Base-by-base conservation (phyloP, 176 grass and related monocot genomes). In the Musa schizocarpa region DNA sequence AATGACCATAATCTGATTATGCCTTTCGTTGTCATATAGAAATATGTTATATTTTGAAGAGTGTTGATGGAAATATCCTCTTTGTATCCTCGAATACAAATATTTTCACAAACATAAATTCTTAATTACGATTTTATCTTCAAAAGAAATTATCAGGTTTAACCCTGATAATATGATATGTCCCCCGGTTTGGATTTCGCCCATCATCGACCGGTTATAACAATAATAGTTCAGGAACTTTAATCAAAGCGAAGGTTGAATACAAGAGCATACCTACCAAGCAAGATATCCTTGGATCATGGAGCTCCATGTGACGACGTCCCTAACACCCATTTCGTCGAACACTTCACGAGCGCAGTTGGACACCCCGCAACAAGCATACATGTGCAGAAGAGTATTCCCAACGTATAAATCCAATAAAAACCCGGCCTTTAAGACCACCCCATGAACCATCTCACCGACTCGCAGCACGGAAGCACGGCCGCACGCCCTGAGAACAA, bases 401-500 rank as follows among this genome's bases (percentile, higher is more conserved):
- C 69, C 67, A 21, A 73, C 78, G 12, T 80, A 80, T 20, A 25
- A 80, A 64, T 80, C 78, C 29, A 19, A 29, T 1, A 72, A 80
- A 52, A 80, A 53, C 0, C 78, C 78, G 8, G 13, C 48, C 69
- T 80, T 80, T 12, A 73, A 16, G 24, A 73, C 58, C 69, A 73
- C 51, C 2, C 34, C 78, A 34, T 80, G 78, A 14, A 80, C 49
- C 48, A 25, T 53, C 57, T 70, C 68, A 19, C 78, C 78, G 2
- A 23, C 69, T 59, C 49, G 54, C 34, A 13, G 55, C 69, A 65
- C 1, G n/a, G 57, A 73, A 53, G 69, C 34, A 22, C 78, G 78
- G 55, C 56, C 69, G 49, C 78, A 80, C 69, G 78, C 78, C 69
- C 24, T 73, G 69, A 80, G 69, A 65, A 73, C 78, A 34, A 80